Base-by-base conservation (phyloP, 768 basidiomycete genomes). In the Mycena vulgaris region DNA sequence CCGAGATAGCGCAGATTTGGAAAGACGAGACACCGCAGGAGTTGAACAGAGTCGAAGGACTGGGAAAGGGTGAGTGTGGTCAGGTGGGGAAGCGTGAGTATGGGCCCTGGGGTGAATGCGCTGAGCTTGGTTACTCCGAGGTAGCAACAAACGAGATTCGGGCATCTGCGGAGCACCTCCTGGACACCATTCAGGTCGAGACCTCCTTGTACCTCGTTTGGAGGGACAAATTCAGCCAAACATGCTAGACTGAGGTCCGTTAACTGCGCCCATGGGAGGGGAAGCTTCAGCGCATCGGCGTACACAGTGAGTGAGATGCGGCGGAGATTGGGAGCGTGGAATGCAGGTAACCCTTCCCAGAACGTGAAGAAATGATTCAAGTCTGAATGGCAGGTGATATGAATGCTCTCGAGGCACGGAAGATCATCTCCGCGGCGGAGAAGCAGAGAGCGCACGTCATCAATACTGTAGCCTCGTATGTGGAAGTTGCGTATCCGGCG, bases 241-340 rank as follows among this genome's bases (percentile, higher is more conserved):
- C 37, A 58, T 5, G 7, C 17, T 1, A 66, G 56, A 13, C 9
- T n/a, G n/a, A 66, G 56, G 56, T 45, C 23, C 3, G 56, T 66
- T 11, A 66, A n/a, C 25, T 58, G 55, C 35, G 45, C 33, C 64
- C 64, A 65, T 47, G 30, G 30, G 17, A 65, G n/a, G 13, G 64
- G 64, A 10, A 56, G 30, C 2, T 35, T 28, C 8, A 51, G 33
- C 0, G 65, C 53, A 30, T 66, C 47, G 10, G 42, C 42, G 19
- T 19, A n/a, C 21, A 2, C 16, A 4, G 5, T 1, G 14, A 64
- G 25, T 2, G 53, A 35, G 13, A 64, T 11, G 1, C 25, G 28
- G 4, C n/a, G 40, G 6, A 64, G 40, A 35, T 40, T 45, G 21
- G 63, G 42, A 2, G 45, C n/a, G 11, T 51, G 47, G 6, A 59